phyloP scores from a whole-genome alignment of 352 stramenopile species.

The Phytophthora nicotianae region DNA sequence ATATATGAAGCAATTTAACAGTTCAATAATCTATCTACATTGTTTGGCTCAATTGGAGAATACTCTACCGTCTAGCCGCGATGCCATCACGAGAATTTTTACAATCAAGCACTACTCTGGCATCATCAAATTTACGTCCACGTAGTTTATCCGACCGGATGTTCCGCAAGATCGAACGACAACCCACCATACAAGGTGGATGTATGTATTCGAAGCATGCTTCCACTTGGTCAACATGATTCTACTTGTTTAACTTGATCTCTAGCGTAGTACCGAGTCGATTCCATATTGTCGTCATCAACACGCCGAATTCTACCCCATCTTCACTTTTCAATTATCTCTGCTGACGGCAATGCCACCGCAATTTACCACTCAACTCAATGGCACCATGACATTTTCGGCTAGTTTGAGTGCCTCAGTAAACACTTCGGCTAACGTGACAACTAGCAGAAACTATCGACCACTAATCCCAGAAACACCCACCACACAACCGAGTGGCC shows the following conservation, averaged over 20 bases:
- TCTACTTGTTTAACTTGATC: background rate
- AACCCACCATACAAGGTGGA: background rate
- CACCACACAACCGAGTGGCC: constrained; percentile 2
- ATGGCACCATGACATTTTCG: constrained; percentile 33
- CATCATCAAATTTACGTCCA: no score
- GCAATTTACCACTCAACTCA: constrained; percentile 28
- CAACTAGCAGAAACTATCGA: constrained; percentile 22
- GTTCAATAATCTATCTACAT: no score
- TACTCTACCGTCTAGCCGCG: no score
- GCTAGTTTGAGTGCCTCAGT: constrained; percentile 30
- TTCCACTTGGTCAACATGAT: background rate
- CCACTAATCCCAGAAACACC: constrained; percentile 3
- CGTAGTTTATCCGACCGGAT: no score
- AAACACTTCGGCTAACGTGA: constrained; percentile 16
- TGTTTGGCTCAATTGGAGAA: no score
- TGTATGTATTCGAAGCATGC: background rate
- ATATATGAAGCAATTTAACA: no score
- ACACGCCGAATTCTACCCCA: background rate
- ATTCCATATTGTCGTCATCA: background rate
- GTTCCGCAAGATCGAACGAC: background rate
- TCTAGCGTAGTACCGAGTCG: background rate
- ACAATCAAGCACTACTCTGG: no score
- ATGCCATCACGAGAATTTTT: no score
- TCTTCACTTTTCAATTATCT: background rate
- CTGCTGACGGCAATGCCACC: constrained; percentile 18